phyloP scores from a whole-genome alignment of 2,329 filamentous ascomycete species.

The Sporothrix euskadiensis region DNA sequence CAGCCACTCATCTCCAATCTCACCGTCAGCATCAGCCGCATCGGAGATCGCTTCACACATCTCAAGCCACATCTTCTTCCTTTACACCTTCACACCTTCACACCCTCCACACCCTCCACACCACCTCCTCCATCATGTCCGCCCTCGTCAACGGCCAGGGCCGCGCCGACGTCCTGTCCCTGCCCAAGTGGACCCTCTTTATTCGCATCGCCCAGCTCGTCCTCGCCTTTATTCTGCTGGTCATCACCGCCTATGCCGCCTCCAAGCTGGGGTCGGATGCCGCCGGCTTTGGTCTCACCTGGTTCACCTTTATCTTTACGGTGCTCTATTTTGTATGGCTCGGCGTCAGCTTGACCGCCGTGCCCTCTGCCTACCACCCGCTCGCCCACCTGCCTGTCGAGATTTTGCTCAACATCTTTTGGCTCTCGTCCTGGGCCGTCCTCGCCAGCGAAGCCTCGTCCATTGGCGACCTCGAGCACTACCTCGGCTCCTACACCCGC shows the following conservation, averaged over 20 bases:
- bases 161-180: conserved; percentile 31
- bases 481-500: conserved; percentile 12
- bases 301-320: conserved; percentile 34
- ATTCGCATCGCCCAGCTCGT: conserved; percentile 32
- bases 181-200: conserved; percentile 32
- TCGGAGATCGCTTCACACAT: not conserved
- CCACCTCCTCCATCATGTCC: conserved; percentile 19
- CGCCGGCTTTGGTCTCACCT: conserved; percentile 28
- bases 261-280: conserved; percentile 26
- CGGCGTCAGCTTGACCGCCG: conserved; percentile 25
- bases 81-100: not conserved
- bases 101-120: not conserved
- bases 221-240: conserved; percentile 29
- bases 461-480: conserved; percentile 17
- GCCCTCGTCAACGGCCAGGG: conserved; percentile 28
- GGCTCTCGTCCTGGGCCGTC: conserved; percentile 34
- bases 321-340: conserved; percentile 33
- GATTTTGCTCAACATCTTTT: conserved; percentile 32
- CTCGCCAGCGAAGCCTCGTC: conserved; percentile 32
- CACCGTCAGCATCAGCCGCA: not conserved
- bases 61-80: not conserved
- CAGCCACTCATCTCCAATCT: not conserved
- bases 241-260: conserved; percentile 31
- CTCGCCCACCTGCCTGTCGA: conserved; percentile 32
- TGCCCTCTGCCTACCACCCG: conserved; percentile 30